Percentiles rank a stretch among this genome's conserved stretches.
Evolutionary conservation across 1,284 basidiomycete genomes (phyloP).

Genomic region (Schizophyllum amplum): DNA sequence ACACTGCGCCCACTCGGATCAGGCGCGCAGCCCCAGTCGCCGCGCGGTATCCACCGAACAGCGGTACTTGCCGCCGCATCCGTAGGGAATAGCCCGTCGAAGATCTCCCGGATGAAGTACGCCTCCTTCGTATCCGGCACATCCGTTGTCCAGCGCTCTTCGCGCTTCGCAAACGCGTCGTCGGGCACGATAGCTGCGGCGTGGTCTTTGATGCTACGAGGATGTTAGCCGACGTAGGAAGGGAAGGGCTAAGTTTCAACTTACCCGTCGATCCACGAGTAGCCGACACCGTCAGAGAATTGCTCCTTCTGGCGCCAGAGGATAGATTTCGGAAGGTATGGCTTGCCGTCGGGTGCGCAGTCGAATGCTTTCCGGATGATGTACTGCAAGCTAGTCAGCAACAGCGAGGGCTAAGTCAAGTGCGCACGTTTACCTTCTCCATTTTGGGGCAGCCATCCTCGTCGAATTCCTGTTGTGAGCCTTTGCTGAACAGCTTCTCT

Average conservation of each 20-base stretch:
- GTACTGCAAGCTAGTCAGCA: slow-evolving; percentile 47
- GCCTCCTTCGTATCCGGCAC: slow-evolving; percentile 98
- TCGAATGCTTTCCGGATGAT: slow-evolving; percentile 98
- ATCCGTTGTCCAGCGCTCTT: slow-evolving; percentile 73
- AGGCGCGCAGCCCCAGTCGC: slow-evolving; percentile 92
- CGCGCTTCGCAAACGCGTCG: slow-evolving; percentile 70
- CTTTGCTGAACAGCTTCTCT: slow-evolving; percentile 90
- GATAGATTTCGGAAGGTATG: slow-evolving; percentile 91
- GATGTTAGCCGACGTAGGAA: not conserved
- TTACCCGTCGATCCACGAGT: slow-evolving; percentile 98
- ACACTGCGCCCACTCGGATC: slow-evolving; percentile 96
- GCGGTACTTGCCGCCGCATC: slow-evolving; percentile 88
- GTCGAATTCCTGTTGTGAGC: slow-evolving; percentile 68
- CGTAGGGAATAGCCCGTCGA: slow-evolving; percentile 85
- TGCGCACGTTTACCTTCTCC: slow-evolving; percentile 67
- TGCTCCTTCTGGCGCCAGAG: slow-evolving; percentile 99
- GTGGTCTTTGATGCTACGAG: slow-evolving; percentile 80
- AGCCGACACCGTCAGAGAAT: slow-evolving; percentile 98
- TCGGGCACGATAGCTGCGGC: slow-evolving; percentile 75
- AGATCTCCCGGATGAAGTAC: slow-evolving; percentile 91
- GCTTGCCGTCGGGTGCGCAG: slow-evolving; percentile 78
- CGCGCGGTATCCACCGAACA: slow-evolving; percentile 90
- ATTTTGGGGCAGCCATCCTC: slow-evolving; percentile 82
- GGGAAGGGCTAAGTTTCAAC: slow-evolving; percentile 13
- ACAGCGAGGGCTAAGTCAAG: slow-evolving; percentile 7